These are phyloP conservation scores for Adiantum capillusveneris DNA, from an alignment of 75 land plant genomes.

Conservation along the genomic window DNA sequence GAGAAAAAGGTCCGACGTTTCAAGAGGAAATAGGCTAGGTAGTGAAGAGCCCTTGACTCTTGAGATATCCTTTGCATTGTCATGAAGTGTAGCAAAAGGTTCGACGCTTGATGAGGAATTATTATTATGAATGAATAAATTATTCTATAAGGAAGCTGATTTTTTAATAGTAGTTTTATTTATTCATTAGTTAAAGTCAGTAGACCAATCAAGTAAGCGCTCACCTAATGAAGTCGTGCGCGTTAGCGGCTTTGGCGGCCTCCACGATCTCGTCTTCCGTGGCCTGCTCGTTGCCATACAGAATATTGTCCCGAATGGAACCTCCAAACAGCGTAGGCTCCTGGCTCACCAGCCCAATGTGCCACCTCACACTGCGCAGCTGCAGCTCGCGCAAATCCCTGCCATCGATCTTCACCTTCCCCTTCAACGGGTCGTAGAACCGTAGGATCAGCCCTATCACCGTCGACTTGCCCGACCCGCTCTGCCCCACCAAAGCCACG, in stretches of 20 bases:
- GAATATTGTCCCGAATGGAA: conserved; percentile 59
- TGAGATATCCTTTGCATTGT: too few relatives aligned
- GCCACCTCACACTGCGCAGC: conserved; percentile 37
- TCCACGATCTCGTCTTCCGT: conserved; percentile 49
- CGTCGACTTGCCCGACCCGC: conserved; percentile 82
- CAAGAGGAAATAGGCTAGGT: too few relatives aligned
- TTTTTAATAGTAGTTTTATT: too few relatives aligned
- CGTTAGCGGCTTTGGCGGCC: conserved; percentile 62
- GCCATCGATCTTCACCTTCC: conserved; percentile 43
- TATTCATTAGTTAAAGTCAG: too few relatives aligned
- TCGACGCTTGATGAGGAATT: too few relatives aligned
- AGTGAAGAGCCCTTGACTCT: too few relatives aligned
- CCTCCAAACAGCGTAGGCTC: conserved; percentile 74
- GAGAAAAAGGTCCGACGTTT: too few relatives aligned
- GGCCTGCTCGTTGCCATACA: conserved; percentile 43
- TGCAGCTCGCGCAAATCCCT: conserved; percentile 39
- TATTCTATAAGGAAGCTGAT: too few relatives aligned
- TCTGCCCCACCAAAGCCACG: conserved; percentile 67
- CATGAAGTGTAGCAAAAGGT: too few relatives aligned
- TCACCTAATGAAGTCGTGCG: conserved; percentile 70
- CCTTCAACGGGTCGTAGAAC: conserved; percentile 60
- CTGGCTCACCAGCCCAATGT: conserved; percentile 62
- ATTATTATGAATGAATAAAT: too few relatives aligned
- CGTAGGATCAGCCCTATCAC: conserved; percentile 58
- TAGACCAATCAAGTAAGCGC: too few relatives aligned